A percentile compares a stretch with the other conserved stretches of the same genome.
These are phyloP conservation scores for Logfia minima DNA, from an alignment of 129 eudicot genomes.

Conservation along the genomic window DNA sequence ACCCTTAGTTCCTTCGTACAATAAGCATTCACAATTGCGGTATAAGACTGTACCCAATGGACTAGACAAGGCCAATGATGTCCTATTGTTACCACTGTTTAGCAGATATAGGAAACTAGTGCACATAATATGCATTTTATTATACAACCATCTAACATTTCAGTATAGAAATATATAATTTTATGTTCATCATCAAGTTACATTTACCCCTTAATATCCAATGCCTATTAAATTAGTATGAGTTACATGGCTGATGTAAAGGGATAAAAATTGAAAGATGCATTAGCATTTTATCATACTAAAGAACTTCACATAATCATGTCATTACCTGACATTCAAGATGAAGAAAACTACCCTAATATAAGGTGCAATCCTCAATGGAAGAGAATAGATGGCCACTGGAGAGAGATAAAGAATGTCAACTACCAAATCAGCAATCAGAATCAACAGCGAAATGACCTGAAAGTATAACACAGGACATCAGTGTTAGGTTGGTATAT, in stretches of 20 bases:
- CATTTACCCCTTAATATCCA: conserved; percentile 2
- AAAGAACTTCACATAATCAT: conserved; percentile 20
- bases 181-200: background rate
- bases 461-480: conserved; percentile 33
- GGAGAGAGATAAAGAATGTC: conserved; percentile 73
- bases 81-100: background rate
- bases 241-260: conserved; percentile 12
- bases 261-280: background rate
- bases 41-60: background rate
- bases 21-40: background rate
- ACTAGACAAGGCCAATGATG: background rate
- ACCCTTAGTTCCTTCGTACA: background rate
- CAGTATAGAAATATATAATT: background rate
- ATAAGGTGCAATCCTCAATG: conserved; percentile 92
- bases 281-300: conserved; percentile 12
- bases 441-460: conserved; percentile 60
- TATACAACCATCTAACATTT: background rate
- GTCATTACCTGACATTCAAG: conserved; percentile 70
- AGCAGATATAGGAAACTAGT: background rate
- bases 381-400: conserved; percentile 65
- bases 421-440: conserved; percentile 70
- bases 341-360: conserved; percentile 69
- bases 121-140: background rate
- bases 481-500: conserved; percentile 20
- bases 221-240: conserved; percentile 10